These are phyloP conservation scores for Hemisphaericaspora xylanilytica DNA, from an alignment of 1,139 yeast genomes.

Conservation along the genomic window DNA sequence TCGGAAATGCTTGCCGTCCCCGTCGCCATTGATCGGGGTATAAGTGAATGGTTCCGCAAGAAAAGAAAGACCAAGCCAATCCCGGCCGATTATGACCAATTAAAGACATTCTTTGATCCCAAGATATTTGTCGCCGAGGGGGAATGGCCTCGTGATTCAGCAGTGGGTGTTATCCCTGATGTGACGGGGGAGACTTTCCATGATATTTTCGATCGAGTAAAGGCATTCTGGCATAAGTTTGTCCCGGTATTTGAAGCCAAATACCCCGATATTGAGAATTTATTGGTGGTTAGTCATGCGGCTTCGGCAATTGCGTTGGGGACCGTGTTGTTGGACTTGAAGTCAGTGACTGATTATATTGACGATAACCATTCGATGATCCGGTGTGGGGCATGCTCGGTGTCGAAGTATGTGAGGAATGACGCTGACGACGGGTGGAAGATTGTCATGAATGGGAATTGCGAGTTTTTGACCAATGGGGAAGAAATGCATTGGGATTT, in stretches of 20 bases:
- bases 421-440: slow-evolving; percentile 42
- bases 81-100: slow-evolving; percentile 54
- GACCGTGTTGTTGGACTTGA: slow-evolving; percentile 55
- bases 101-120: slow-evolving; percentile 45
- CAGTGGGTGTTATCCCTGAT: slow-evolving; percentile 51
- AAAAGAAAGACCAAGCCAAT: slow-evolving; percentile 52
- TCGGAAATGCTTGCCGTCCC: slow-evolving; percentile 54
- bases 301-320: slow-evolving; percentile 82
- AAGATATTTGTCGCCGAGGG: slow-evolving; percentile 39
- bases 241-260: slow-evolving; percentile 49
- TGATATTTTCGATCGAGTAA: slow-evolving; percentile 58
- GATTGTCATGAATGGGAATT: slow-evolving; percentile 62
- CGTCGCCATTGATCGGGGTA: slow-evolving; percentile 67
- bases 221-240: slow-evolving; percentile 48
- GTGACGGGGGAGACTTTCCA: slow-evolving; percentile 62
- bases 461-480: slow-evolving; percentile 65
- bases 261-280: slow-evolving; percentile 53
- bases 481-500: slow-evolving; percentile 93
- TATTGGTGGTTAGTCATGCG: slow-evolving; percentile 75
- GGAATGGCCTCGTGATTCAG: slow-evolving; percentile 44
- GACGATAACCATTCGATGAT: slow-evolving; percentile 41
- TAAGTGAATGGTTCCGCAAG: slow-evolving; percentile 69
- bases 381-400: slow-evolving; percentile 47
- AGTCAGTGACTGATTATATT: slow-evolving; percentile 47
- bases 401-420: slow-evolving; percentile 34